A percentile compares a stretch with the other conserved stretches of the same genome.
These are phyloP conservation scores for Iris macrosiphon DNA, from an alignment of 106 monocot genomes.

Conservation along the genomic window DNA sequence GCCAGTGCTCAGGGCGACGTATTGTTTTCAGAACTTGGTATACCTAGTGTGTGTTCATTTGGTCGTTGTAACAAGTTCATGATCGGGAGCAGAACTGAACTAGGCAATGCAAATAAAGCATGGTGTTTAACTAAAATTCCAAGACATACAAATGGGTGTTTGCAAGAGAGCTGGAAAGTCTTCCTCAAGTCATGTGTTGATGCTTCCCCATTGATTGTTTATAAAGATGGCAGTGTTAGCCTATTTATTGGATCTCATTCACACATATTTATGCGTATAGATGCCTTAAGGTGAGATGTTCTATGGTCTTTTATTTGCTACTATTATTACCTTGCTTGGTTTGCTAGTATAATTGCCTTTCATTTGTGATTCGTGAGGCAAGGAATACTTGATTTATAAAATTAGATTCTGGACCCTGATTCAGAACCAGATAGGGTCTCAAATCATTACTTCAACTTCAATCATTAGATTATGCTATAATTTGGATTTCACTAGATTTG, in stretches of 20 bases:
- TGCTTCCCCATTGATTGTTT: slow-evolving; percentile 82
- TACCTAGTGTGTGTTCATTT: slow-evolving; percentile 28
- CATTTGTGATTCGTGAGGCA: no score
- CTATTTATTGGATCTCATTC: slow-evolving; percentile 91
- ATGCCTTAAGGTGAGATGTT: slow-evolving; percentile 47
- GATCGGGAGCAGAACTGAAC: slow-evolving; percentile 4
- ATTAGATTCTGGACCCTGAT: no score
- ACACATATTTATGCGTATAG: slow-evolving; percentile 58
- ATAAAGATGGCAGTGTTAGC: slow-evolving; percentile 38
- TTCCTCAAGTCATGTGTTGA: slow-evolving; percentile 81
- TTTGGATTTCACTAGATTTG: no score
- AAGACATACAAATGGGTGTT: slow-evolving; percentile 17
- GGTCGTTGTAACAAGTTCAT: slow-evolving; percentile 53
- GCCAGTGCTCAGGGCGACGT: background rate
- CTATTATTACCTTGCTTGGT: background rate
- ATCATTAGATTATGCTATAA: no score
- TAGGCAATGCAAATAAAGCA: slow-evolving; percentile 6
- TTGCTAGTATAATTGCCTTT: background rate
- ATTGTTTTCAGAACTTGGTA: slow-evolving; percentile 25
- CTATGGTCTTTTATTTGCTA: background rate
- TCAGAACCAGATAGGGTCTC: no score
- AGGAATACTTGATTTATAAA: background rate
- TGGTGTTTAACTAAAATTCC: slow-evolving; percentile 18
- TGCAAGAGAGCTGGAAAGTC: slow-evolving; percentile 71
- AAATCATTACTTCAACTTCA: no score